Conservation (phyloP, 2,329 filamentous ascomycete genomes). For the Paecilomyces niveus region DNA sequence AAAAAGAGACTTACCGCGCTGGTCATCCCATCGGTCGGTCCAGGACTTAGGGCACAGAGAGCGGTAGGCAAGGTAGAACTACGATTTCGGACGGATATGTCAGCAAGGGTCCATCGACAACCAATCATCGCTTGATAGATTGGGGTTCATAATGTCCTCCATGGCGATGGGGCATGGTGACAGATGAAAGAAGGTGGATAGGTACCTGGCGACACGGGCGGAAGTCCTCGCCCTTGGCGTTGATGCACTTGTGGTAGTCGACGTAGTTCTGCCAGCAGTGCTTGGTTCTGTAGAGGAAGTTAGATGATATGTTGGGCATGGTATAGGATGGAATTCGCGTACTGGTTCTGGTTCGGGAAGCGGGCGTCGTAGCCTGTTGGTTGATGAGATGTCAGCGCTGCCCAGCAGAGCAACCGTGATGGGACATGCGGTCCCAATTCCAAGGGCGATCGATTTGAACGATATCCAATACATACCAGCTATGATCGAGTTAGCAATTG, state of each 20-base stretch:
- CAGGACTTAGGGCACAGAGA: conserved; percentile 95
- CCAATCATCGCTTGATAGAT: neutral
- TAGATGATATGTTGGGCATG: neutral
- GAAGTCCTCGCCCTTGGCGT: conserved; percentile 98
- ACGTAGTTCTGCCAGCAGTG: conserved; percentile 99
- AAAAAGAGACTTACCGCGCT: conserved; percentile 66
- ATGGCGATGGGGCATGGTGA: neutral
- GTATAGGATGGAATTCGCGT: conserved; percentile 15
- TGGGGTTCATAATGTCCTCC: neutral
- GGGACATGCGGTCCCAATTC: conserved; percentile 3
- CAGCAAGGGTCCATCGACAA: neutral
- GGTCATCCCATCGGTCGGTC: conserved; percentile 93
- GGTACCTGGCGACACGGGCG: conserved; percentile 89
- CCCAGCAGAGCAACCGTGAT: conserved; percentile 10
- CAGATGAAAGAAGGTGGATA: neutral
- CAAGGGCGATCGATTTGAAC: conserved; percentile 7
- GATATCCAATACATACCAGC: conserved; percentile 40
- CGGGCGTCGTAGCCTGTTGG: conserved; percentile 88
- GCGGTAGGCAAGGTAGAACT: conserved; percentile 88
- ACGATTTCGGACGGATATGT: neutral
- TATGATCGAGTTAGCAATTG: conserved; percentile 37
- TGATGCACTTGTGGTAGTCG: conserved; percentile 99
- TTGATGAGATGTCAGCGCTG: conserved; percentile 23
- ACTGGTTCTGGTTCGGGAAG: conserved; percentile 89
- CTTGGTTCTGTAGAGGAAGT: conserved; percentile 58